Evolutionary conservation across 768 basidiomycete species (phyloP).

Genomic region (Lactarius quietus): DNA sequence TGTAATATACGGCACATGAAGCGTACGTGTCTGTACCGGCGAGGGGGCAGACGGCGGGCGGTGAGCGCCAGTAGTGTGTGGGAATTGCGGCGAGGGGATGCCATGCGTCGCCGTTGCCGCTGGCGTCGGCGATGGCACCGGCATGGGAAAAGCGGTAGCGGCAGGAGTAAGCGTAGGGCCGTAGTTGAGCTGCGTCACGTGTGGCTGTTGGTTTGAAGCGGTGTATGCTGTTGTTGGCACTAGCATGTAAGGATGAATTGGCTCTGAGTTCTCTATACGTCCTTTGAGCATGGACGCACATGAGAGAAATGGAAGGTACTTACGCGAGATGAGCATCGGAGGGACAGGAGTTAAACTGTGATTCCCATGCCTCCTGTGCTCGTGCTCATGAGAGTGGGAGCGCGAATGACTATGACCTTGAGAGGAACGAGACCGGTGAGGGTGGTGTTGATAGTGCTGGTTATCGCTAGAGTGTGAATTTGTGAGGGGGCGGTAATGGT

Average conservation of each 20-base stretch:
- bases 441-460: not conserved
- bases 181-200: not conserved
- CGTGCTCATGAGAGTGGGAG: constrained; percentile 13
- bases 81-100: not conserved
- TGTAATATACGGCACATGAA: not conserved
- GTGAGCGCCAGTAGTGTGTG: not conserved
- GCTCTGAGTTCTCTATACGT: constrained; percentile 15
- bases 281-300: not conserved
- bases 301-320: not conserved
- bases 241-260: not conserved
- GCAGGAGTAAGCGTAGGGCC: not conserved
- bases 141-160: not conserved
- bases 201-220: constrained; percentile 2
- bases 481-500: constrained; percentile 29
- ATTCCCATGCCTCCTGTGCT: constrained; percentile 13
- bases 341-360: constrained; percentile 1
- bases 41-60: not conserved
- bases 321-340: constrained; percentile 12
- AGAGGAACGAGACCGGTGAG: constrained; percentile 1
- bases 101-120: not conserved
- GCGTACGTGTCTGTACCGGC: constrained; percentile 4
- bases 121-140: not conserved
- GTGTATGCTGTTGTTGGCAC: constrained; percentile 1
- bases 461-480: constrained; percentile 21
- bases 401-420: not conserved